A percentile compares a stretch with the other conserved stretches of the same genome.
phyloP scores from a whole-genome alignment of 2,329 filamentous ascomycete genomes.

The Microascus cirrosus region DNA sequence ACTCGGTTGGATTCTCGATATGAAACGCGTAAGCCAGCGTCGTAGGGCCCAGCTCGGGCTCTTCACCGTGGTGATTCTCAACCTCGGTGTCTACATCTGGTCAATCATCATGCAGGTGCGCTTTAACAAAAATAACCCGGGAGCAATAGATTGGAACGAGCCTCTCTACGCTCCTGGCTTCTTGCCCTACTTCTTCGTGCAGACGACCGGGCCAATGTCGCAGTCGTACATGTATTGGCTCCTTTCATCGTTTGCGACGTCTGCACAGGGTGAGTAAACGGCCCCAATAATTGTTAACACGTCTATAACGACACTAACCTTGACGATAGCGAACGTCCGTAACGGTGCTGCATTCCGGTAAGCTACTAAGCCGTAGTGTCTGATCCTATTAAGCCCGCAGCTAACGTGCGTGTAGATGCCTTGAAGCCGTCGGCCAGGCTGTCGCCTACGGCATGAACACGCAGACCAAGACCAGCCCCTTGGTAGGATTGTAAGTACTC shows the following conservation, averaged over 20 bases:
- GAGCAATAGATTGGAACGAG: conserved; percentile 34
- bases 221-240: conserved; percentile 34
- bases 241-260: conserved; percentile 27
- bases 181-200: conserved; percentile 34
- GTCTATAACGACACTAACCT: neutral
- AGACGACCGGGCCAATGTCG: conserved; percentile 24
- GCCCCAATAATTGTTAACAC: neutral
- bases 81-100: conserved; percentile 36
- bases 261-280: conserved; percentile 22
- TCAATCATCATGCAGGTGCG: conserved; percentile 32
- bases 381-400: neutral
- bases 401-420: conserved; percentile 11
- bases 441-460: conserved; percentile 29
- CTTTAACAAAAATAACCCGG: conserved; percentile 25
- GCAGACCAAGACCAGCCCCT: conserved; percentile 21
- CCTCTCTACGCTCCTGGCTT: conserved; percentile 27
- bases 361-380: neutral
- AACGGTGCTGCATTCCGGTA: conserved; percentile 25
- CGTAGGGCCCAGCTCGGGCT: conserved; percentile 33
- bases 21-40: conserved; percentile 25
- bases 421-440: conserved; percentile 27
- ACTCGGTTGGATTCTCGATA: conserved; percentile 31
- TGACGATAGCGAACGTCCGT: conserved; percentile 22
- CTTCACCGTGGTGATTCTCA: conserved; percentile 30
- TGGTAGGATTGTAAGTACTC: conserved; percentile 24